These are phyloP conservation scores for Recurvomyces mirabilis DNA, from an alignment of 495 filamentous ascomycete genomes.

Conservation along the genomic window DNA sequence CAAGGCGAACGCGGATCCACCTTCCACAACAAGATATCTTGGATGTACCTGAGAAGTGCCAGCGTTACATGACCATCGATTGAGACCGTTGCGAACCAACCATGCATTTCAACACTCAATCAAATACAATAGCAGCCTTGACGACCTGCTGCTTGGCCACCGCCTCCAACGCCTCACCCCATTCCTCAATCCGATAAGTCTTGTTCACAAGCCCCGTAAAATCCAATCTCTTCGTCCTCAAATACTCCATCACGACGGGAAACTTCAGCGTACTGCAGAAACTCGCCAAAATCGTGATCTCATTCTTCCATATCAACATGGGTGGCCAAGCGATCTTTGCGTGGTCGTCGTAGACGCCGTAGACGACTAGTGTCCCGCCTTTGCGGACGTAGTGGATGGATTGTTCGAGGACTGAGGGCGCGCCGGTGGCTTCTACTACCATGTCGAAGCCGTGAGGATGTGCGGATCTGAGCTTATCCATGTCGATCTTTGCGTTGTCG, in stretches of 20 bases:
- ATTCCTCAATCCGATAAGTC: slow-evolving; percentile 10
- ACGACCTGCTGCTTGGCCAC: slow-evolving; percentile 53
- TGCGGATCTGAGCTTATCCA: background rate
- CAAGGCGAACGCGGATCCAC: no score
- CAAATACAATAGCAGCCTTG: slow-evolving; percentile 60
- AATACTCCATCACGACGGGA: slow-evolving; percentile 7
- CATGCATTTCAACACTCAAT: no score
- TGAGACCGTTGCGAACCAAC: no score
- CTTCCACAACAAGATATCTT: no score
- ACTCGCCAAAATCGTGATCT: slow-evolving; percentile 64
- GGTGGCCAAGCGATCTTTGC: slow-evolving; percentile 17
- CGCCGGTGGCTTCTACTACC: slow-evolving; percentile 53
- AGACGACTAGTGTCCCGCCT: slow-evolving; percentile 59
- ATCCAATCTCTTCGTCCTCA: slow-evolving; percentile 9
- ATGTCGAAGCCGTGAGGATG: slow-evolving; percentile 67
- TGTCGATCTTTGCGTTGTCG: background rate
- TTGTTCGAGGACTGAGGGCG: slow-evolving; percentile 55
- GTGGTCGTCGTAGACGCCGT: slow-evolving; percentile 52
- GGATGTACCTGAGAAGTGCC: no score
- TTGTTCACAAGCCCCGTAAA: slow-evolving; percentile 10
- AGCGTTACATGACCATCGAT: no score
- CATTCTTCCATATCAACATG: slow-evolving; percentile 53
- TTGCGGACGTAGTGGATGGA: slow-evolving; percentile 57
- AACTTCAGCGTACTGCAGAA: slow-evolving; percentile 36
- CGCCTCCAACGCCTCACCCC: slow-evolving; percentile 9